Evolutionary conservation across 176 grass and related monocot species (phyloP).

Genomic region (Ananas comosus): DNA sequence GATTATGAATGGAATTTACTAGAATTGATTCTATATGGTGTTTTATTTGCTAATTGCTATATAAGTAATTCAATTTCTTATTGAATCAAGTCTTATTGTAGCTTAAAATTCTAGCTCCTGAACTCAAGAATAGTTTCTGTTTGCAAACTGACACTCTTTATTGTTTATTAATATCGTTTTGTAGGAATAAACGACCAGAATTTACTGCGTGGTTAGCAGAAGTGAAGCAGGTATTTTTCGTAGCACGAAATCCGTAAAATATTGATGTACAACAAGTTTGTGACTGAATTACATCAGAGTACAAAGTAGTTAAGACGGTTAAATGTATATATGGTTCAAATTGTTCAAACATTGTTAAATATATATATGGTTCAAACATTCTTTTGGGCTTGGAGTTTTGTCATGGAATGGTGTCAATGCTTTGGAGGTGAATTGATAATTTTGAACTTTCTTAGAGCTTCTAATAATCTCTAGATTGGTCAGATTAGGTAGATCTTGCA

Average conservation of each 20-base stretch:
- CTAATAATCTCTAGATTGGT: no score
- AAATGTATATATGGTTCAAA: not conserved
- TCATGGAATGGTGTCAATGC: no score
- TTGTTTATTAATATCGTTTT: slow-evolving; percentile 20
- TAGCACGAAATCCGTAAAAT: not conserved
- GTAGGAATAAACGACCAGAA: slow-evolving; percentile 90
- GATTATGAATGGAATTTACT: not conserved
- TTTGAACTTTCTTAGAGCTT: no score
- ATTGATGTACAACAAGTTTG: not conserved
- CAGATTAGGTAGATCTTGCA: no score
- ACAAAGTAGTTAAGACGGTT: not conserved
- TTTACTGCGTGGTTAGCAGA: slow-evolving; percentile 94
- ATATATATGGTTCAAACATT: not conserved
- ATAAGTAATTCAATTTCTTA: not conserved
- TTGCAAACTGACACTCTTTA: not conserved
- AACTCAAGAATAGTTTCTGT: not conserved
- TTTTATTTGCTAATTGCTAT: not conserved
- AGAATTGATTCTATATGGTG: not conserved
- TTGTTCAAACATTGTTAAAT: not conserved
- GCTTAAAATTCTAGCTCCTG: not conserved
- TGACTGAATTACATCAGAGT: not conserved
- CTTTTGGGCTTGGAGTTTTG: no score
- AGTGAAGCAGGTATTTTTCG: slow-evolving; percentile 68
- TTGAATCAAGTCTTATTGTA: not conserved
- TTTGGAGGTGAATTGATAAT: no score